phyloP scores from a whole-genome alignment of 139 green algal genomes.

The Astrephomene gubernaculifera region DNA sequence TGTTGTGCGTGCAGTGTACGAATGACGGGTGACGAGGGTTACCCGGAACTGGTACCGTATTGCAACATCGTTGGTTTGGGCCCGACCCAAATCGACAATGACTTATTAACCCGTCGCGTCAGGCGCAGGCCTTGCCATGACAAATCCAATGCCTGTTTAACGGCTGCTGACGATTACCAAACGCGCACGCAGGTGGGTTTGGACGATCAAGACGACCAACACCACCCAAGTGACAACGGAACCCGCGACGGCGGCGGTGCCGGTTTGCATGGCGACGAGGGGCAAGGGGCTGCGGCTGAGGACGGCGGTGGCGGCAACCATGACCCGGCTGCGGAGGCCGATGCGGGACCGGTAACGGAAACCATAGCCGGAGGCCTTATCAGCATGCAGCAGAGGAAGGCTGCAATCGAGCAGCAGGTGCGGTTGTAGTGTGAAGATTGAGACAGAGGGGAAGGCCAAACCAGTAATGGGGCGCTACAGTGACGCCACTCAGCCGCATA shows the following conservation, averaged over 20 bases:
- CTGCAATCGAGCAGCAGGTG: slow-evolving; percentile 55
- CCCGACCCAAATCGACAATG: no score
- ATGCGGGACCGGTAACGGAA: slow-evolving; percentile 12
- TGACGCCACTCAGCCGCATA: no score
- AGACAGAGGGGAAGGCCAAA: no score
- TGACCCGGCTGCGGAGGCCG: background rate
- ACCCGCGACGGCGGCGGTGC: background rate
- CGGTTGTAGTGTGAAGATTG: background rate
- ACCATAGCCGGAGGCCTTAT: slow-evolving; percentile 39
- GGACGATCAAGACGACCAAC: background rate
- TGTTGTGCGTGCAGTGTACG: no score
- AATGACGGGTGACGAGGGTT: no score
- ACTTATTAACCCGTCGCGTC: no score
- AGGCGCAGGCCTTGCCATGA: no score
- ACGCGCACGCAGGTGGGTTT: background rate
- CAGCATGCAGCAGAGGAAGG: slow-evolving; percentile 21
- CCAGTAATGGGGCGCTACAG: no score
- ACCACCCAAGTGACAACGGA: background rate
- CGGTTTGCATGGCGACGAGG: background rate
- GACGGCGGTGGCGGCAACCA: background rate
- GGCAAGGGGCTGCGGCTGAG: background rate
- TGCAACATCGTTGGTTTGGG: no score
- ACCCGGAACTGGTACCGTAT: no score
- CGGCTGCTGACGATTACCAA: no score
- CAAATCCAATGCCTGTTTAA: no score